Conservation (phyloP, 2,329 filamentous ascomycete species). For the Cercospora sojina region DNA sequence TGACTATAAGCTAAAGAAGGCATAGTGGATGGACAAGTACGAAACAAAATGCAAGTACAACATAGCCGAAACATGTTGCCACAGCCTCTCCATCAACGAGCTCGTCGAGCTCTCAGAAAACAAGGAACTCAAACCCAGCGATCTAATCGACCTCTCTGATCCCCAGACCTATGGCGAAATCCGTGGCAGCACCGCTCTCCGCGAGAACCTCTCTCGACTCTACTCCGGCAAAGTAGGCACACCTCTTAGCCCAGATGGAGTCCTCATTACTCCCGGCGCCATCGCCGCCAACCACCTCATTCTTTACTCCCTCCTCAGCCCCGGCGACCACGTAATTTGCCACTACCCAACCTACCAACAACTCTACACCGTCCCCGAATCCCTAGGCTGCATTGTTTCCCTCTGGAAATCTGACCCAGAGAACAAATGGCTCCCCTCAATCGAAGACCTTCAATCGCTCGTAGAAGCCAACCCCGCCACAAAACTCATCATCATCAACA, state of each 20-base stretch:
- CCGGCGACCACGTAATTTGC: slow-evolving; percentile 80
- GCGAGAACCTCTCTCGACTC: slow-evolving; percentile 62
- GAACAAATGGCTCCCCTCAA: slow-evolving; percentile 65
- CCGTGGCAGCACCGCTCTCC: slow-evolving; percentile 63
- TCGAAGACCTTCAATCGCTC: slow-evolving; percentile 63
- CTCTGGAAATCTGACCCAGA: slow-evolving; percentile 69
- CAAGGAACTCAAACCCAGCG: slow-evolving; percentile 43
- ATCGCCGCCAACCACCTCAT: slow-evolving; percentile 83
- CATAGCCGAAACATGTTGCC: slow-evolving; percentile 75
- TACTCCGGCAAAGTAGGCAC: slow-evolving; percentile 58
- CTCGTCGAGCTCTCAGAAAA: slow-evolving; percentile 61
- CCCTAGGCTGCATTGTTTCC: slow-evolving; percentile 72
- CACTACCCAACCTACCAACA: slow-evolving; percentile 88
- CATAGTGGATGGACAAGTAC: slow-evolving; percentile 59
- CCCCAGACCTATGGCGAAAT: slow-evolving; percentile 74
- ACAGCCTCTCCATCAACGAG: slow-evolving; percentile 70
- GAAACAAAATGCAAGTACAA: slow-evolving; percentile 60
- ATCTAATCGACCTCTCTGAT: slow-evolving; percentile 53
- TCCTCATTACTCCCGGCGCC: slow-evolving; percentile 76
- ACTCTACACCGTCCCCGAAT: slow-evolving; percentile 71
- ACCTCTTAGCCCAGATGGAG: slow-evolving; percentile 57
- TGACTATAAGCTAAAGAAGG: slow-evolving; percentile 1
- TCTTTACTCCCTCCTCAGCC: slow-evolving; percentile 68
- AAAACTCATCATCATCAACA: slow-evolving; percentile 70
- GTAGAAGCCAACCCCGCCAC: slow-evolving; percentile 62